Evolutionary conservation across 805 yeast genomes (phyloP), one percentile per base, ranked within the genome.

Genomic region (Millerago galiae): DNA sequence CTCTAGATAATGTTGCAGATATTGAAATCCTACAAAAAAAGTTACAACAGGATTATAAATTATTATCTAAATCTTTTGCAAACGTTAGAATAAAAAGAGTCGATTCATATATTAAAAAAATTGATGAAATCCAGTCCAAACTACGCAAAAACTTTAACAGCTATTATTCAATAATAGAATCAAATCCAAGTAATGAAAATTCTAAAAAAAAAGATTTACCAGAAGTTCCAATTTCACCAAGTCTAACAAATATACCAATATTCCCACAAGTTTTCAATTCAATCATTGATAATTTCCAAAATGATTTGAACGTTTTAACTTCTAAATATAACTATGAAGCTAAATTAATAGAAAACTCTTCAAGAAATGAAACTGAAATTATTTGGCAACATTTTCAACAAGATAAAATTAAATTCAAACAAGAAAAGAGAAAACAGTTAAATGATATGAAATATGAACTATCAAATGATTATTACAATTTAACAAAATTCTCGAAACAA

Each of bases 11-110:
- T 27, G 28, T 51, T 14, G 43, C 54, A 8, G 46, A 43, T 12
- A 50, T 58, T 4, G 57, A 53, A 15, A 5, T 18, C 6, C 27
- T 56, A 10, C 61, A 59, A 37, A 50, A 47, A 26, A 46, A 47
- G 35, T 47, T 67, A 3, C 58, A 63, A 1, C 35, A 47, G 5
- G 65, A 64, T 40, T 67, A 65, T 50, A 57, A 55, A 31, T 45
- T 48, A 3, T 44, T 67, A 3, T 52, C 67, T 2, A 50, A 46
- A 26, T 54, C 55, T 15, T 64, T 66, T 37, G 50, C 60, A 11
- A 41, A 43, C 13, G 51, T 66, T 3, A 48, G 68, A 35, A 38
- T 62, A 3, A 26, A 54, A 1, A 52, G 67, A 32, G 56, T 64
- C 2, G 67, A 64, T 39, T 52, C 64, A 14, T 46, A 61, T 44